Evolutionary conservation across 2,329 filamentous ascomycete genomes (phyloP).

Genomic region (Sclerotiophoma versabilis): DNA sequence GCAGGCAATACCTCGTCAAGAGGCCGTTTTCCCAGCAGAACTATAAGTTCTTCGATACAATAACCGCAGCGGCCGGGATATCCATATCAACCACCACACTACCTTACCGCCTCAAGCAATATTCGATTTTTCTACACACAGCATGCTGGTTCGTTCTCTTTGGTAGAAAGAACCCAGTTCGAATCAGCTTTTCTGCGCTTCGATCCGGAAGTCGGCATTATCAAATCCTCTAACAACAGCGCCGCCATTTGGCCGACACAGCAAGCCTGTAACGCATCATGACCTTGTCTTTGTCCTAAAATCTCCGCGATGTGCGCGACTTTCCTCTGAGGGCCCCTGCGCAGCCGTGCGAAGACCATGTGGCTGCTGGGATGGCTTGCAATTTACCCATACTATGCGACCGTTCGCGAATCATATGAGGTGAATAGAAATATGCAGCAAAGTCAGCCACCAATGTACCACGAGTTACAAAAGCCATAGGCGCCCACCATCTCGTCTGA

Average conservation of each 20-base stretch:
- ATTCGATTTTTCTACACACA: background rate
- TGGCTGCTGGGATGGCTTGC: constrained; percentile 9
- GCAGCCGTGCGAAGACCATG: constrained; percentile 7
- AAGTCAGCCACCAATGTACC: constrained; percentile 13
- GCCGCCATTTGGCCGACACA: constrained; percentile 5
- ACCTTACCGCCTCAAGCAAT: constrained; percentile 13
- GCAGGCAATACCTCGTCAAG: constrained; percentile 9
- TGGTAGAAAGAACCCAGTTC: background rate
- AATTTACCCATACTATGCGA: background rate
- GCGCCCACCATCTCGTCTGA: background rate
- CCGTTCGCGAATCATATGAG: background rate
- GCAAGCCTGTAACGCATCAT: constrained; percentile 4
- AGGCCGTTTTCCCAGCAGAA: constrained; percentile 2
- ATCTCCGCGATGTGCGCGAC: constrained; percentile 15
- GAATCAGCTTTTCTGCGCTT: background rate
- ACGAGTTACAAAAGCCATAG: background rate
- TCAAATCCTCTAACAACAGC: constrained; percentile 4
- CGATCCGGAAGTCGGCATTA: constrained; percentile 7
- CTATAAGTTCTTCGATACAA: constrained; percentile 8
- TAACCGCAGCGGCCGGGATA: constrained; percentile 6
- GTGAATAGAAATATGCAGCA: background rate
- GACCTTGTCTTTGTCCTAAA: constrained; percentile 10
- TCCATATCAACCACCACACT: constrained; percentile 15
- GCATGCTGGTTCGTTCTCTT: background rate
- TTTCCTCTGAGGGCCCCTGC: background rate